These are phyloP conservation scores for Monosporozyma aerobia DNA, from an alignment of 805 yeast species.

Conservation along the genomic window DNA sequence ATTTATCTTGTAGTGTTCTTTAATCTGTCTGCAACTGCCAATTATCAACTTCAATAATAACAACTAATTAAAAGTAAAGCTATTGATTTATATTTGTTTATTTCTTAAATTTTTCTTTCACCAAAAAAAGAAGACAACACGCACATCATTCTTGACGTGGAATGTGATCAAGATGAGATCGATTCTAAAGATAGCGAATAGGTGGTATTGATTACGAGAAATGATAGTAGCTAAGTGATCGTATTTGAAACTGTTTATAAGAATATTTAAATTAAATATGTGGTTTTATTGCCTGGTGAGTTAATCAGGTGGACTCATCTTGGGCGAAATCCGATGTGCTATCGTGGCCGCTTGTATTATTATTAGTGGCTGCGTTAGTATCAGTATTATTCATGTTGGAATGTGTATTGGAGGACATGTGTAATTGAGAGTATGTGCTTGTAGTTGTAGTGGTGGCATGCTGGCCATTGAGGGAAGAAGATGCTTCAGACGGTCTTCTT, in stretches of 20 bases:
- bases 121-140: background rate
- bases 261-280: background rate
- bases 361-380: background rate
- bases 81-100: background rate
- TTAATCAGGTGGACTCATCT: background rate
- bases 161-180: background rate
- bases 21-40: background rate
- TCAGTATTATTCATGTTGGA: background rate
- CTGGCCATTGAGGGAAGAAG: background rate
- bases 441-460: background rate
- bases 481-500: background rate
- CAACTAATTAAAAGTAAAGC: background rate
- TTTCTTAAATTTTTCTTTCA: conserved; percentile 1
- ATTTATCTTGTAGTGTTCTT: background rate
- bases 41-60: background rate
- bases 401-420: background rate
- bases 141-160: background rate
- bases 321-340: background rate
- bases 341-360: background rate
- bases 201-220: too few relatives aligned
- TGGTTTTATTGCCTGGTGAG: background rate
- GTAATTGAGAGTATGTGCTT: background rate
- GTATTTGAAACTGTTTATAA: background rate
- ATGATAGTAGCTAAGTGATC: background rate
- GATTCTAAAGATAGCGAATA: background rate